phyloP scores from a whole-genome alignment of 2,329 filamentous ascomycete species.

The Alternaria dauci region DNA sequence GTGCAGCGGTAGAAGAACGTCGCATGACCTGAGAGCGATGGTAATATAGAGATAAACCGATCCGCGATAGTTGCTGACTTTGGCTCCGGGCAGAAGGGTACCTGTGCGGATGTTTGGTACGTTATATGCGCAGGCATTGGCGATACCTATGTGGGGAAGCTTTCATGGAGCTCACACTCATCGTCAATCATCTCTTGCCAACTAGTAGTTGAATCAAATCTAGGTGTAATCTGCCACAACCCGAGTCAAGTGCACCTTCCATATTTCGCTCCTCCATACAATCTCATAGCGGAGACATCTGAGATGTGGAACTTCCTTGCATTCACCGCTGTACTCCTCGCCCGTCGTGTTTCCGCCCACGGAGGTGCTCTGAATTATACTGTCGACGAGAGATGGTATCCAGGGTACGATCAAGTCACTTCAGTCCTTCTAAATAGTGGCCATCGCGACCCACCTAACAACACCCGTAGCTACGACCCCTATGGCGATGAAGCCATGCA shows the following conservation, averaged over 20 bases:
- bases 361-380: conserved; percentile 44
- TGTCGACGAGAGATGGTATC: conserved; percentile 42
- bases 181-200: background rate
- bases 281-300: background rate
- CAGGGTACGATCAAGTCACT: conserved; percentile 26
- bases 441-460: background rate
- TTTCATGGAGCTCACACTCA: background rate
- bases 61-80: background rate
- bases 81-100: background rate
- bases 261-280: background rate
- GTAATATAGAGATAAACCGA: background rate
- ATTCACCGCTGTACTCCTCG: conserved; percentile 15
- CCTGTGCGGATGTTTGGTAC: background rate
- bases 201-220: background rate
- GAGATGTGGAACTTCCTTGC: conserved; percentile 25
- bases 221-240: background rate
- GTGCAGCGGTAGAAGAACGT: background rate
- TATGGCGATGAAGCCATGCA: conserved; percentile 32
- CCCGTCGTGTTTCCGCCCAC: conserved; percentile 28
- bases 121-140: background rate
- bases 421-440: background rate
- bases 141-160: background rate
- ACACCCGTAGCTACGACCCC: conserved; percentile 33
- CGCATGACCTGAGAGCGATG: background rate
- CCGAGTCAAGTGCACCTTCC: background rate